Evolutionary conservation across 331 rosid genomes (phyloP).

Genomic region (Prunus yedoensis): DNA sequence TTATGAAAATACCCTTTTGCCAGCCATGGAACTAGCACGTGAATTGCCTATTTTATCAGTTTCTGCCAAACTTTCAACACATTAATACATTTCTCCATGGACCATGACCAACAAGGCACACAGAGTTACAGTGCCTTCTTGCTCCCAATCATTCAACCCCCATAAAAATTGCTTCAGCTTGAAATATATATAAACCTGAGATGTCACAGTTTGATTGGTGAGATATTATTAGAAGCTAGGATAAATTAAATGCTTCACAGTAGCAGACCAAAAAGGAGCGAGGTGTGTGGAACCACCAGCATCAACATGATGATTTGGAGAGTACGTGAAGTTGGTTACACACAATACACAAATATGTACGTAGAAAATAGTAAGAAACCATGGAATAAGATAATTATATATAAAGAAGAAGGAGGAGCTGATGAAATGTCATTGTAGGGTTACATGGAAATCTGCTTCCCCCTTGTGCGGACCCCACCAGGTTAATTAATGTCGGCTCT

Average conservation of each 20-base stretch:
- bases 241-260: neutral
- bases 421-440: slow-evolving; percentile 78
- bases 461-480: slow-evolving; percentile 36
- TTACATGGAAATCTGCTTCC: slow-evolving; percentile 51
- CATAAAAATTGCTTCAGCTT: neutral
- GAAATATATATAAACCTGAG: neutral
- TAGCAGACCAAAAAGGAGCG: neutral
- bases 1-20: too few species aligned
- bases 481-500: slow-evolving; percentile 54
- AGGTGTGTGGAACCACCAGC: slow-evolving; percentile 43
- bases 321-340: slow-evolving; percentile 48
- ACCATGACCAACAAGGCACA: neutral
- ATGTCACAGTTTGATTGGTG: neutral
- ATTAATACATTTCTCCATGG: neutral
- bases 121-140: neutral
- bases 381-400: neutral
- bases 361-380: slow-evolving; percentile 42
- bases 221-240: neutral
- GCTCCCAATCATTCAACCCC: neutral
- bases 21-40: too few species aligned
- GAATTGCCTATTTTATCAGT: neutral
- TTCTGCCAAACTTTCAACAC: neutral
- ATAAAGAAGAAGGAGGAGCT: slow-evolving; percentile 26
- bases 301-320: neutral
- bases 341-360: slow-evolving; percentile 54